Evolutionary conservation across 1,139 yeast species (phyloP), one percentile per base, ranked within the genome.

Genomic region (Candida sp.): DNA sequence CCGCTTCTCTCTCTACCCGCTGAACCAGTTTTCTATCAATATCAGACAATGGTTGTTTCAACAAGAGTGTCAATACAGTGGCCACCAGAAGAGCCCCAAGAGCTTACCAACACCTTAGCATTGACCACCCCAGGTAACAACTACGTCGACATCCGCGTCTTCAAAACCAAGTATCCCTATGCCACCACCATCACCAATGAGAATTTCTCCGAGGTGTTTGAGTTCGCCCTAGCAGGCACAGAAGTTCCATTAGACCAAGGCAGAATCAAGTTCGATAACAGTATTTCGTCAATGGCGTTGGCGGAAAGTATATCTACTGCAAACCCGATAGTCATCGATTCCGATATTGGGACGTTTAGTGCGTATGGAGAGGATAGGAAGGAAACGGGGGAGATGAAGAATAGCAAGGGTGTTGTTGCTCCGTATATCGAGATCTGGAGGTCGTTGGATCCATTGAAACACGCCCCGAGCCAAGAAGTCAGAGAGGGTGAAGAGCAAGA

Each of bases 381-480:
- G 46, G 90, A 85, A 59, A 72, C 76, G 0, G 90, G 90, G 0
- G 55, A 58, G 3, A 83, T 85, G 88, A 57, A 60, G 23, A 81
- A 83, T 57, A 75, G 81, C 1, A 73, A 84, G 0, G 80, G 81
- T 0, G 57, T 61, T n/a, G 58, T 64, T 5, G 78, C 77, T 51
- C 70, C 70, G 5, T 85, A 83, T 57, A 68, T 77, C 33, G 90
- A 85, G 63, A 70, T 81, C 25, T 85, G 90, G 90, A 65, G 85
- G 57, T 73, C 81, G 7, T 60, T 84, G 33, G 80, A 81, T 59
- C 77, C 84, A 1, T 46, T 56, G 3, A 54, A 57, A 7, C 65
- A 71, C 17, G 62, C 72, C 2, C 78, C 79, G 0, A 49, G 47
- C 0, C 53, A 49, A 0, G 70, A 72, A 42, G 74, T 68, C 5